These are phyloP conservation scores for Galerina sulciceps DNA, from an alignment of 768 basidiomycete species.

Conservation along the genomic window DNA sequence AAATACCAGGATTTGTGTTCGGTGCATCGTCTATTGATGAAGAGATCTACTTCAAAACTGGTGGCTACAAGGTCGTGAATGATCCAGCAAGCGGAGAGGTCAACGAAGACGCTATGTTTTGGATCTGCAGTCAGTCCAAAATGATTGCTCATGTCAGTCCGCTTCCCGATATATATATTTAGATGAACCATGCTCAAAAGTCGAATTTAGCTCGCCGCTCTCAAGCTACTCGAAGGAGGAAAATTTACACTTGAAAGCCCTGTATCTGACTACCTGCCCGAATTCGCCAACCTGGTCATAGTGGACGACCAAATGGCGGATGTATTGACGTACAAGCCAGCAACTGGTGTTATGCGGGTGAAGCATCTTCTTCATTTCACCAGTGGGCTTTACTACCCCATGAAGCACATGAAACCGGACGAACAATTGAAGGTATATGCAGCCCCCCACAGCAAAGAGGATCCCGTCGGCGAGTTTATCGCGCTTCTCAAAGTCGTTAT, in stretches of 20 bases:
- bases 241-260: conserved; percentile 25
- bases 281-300: conserved; percentile 26
- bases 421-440: conserved; percentile 15
- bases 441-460: conserved; percentile 16
- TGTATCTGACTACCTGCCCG: conserved; percentile 30
- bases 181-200: neutral
- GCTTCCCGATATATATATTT: neutral
- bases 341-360: conserved; percentile 22
- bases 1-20: conserved; percentile 29
- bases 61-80: conserved; percentile 24
- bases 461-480: conserved; percentile 21
- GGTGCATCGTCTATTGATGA: conserved; percentile 30
- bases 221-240: conserved; percentile 34
- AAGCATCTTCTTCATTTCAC: conserved; percentile 31
- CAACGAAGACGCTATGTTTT: conserved; percentile 31
- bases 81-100: conserved; percentile 30
- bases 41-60: conserved; percentile 30
- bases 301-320: conserved; percentile 14
- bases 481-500: conserved; percentile 19
- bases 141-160: conserved; percentile 31
- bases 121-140: conserved; percentile 44
- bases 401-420: neutral
- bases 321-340: conserved; percentile 16
- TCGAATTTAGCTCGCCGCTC: conserved; percentile 27
- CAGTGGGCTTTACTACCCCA: conserved; percentile 29